These are phyloP conservation scores for Boletus subparvulus DNA, from an alignment of 768 basidiomycete genomes.

Conservation along the genomic window DNA sequence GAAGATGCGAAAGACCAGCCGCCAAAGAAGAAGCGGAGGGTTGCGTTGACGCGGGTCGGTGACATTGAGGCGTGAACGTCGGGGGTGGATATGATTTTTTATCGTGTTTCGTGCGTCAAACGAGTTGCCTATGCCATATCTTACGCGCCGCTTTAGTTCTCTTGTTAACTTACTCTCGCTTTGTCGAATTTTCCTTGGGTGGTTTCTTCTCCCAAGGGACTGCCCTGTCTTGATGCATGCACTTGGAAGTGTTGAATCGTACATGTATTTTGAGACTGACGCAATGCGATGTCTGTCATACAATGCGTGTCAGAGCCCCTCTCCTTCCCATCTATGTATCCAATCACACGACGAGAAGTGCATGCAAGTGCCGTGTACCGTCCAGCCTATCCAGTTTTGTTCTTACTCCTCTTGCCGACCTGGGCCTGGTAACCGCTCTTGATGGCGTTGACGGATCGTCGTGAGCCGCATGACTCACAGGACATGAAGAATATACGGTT, in stretches of 20 bases:
- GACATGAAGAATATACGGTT: conserved; percentile 99
- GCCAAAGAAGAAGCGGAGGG: conserved; percentile 82
- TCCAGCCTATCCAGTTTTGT: conserved; percentile 71
- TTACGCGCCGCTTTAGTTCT: conserved; percentile 17
- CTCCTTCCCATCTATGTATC: neutral
- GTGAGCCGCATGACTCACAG: conserved; percentile 86
- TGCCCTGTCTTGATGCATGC: conserved; percentile 8
- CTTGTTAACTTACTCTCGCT: conserved; percentile 4
- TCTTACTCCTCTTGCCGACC: conserved; percentile 84
- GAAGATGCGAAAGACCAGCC: conserved; percentile 46
- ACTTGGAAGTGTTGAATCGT: conserved; percentile 8
- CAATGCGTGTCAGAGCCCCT: conserved; percentile 4
- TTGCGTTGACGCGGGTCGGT: conserved; percentile 70
- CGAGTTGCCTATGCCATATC: conserved; percentile 6
- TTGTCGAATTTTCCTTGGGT: conserved; percentile 7
- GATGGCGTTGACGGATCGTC: conserved; percentile 92
- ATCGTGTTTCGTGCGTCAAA: conserved; percentile 3
- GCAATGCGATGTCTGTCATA: conserved; percentile 20
- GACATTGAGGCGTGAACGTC: conserved; percentile 42
- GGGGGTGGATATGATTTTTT: neutral
- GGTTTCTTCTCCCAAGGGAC: neutral
- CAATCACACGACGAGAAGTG: neutral
- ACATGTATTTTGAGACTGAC: conserved; percentile 24
- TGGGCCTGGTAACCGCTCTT: conserved; percentile 99
- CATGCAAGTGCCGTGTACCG: neutral